These are phyloP conservation scores for Dovyalis caffra DNA, from an alignment of 345 rosid species.

Conservation along the genomic window DNA sequence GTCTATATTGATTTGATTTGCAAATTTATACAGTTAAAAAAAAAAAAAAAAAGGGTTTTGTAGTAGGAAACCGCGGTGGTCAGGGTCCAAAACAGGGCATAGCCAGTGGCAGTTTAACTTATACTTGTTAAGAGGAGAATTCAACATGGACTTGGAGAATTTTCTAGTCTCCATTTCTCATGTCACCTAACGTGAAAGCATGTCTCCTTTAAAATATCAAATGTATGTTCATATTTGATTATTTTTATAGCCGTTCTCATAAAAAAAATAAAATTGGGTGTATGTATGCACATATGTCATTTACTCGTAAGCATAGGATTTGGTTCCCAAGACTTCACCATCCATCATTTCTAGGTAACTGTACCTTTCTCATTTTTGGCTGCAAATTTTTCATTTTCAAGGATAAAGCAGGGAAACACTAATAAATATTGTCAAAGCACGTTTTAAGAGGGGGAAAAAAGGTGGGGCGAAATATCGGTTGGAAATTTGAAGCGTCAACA, in stretches of 20 bases:
- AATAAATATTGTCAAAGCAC: neutral
- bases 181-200: neutral
- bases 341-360: neutral
- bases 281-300: neutral
- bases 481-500: neutral
- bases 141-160: neutral
- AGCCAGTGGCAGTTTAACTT: neutral
- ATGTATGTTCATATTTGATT: neutral
- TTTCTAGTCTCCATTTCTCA: neutral
- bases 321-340: neutral
- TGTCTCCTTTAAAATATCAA: neutral
- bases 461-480: neutral
- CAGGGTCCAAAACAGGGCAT: neutral
- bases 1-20: too few species aligned
- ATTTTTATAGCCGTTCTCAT: neutral
- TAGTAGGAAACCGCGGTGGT: neutral
- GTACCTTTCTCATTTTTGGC: too few species aligned
- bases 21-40: too few species aligned
- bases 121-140: too few species aligned
- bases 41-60: too few species aligned
- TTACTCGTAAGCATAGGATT: neutral
- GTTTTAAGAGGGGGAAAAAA: neutral
- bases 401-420: neutral
- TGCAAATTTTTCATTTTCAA: neutral
- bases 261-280: too few species aligned